Percentiles rank a stretch among this genome's conserved stretches.
Conservation (phyloP, 1,284 basidiomycete genomes). For the Puccinia polysora region DNA sequence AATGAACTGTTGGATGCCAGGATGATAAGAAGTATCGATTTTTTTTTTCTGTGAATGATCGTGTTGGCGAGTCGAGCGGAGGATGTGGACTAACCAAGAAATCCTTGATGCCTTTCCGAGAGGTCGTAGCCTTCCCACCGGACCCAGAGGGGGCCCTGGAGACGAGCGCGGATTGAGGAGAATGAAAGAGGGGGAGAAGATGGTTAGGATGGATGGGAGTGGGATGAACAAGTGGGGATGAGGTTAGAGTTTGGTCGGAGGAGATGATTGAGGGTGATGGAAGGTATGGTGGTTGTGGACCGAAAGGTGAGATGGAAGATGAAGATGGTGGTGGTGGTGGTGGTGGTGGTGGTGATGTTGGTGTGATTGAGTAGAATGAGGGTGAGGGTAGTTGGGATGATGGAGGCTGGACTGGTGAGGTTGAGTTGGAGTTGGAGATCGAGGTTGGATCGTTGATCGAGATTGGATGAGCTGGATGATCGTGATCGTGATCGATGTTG, state of each 20-base stretch:
- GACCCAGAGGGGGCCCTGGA: not conserved
- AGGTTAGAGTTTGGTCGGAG: not conserved
- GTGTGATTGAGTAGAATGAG: not conserved
- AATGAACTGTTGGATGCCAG: not conserved
- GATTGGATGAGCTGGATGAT: too few species aligned
- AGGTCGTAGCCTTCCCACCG: not conserved
- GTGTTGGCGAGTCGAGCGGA: not conserved
- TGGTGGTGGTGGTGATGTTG: not conserved
- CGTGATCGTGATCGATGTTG: too few species aligned
- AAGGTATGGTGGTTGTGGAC: constrained; percentile 1
- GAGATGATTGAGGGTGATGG: constrained; percentile 24
- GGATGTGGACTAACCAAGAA: constrained; percentile 5
- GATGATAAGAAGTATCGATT: not conserved
- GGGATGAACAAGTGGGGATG: not conserved
- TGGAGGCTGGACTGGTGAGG: constrained; percentile 15
- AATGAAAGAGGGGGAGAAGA: constrained; percentile 47
- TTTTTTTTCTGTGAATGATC: not conserved
- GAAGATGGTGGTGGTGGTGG: not conserved
- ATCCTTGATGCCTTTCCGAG: constrained; percentile 18
- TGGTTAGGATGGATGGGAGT: constrained; percentile 45
- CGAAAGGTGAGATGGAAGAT: not conserved
- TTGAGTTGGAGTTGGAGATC: not conserved
- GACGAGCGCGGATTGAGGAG: constrained; percentile 44
- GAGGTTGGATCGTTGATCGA: too few species aligned
- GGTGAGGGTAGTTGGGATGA: constrained; percentile 5